Evolutionary conservation across 1,139 yeast species (phyloP), one percentile per base, ranked within the genome.

Genomic region (Eremothecium cymbalariae): DNA sequence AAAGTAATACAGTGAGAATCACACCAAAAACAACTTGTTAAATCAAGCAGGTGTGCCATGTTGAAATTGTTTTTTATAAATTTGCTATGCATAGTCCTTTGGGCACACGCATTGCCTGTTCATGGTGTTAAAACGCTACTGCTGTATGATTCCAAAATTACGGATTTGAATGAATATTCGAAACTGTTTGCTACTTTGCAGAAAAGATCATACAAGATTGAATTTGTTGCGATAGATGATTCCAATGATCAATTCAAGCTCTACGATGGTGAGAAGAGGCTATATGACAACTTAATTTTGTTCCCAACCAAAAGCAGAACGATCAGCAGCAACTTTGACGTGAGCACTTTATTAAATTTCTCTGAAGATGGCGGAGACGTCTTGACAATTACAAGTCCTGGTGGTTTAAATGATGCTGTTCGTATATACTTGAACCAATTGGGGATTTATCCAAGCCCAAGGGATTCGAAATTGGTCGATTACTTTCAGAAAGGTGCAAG

Each of bases 391-490:
- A 68, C 77, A 0, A 62, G 69, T 14, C 67, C 77, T 19, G 47
- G 51, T 18, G 79, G 79, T n/a, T 64, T 76, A 18, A 83, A 93
- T 18, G 86, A 81, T 31, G 72, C 79, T 15, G 60, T 80, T 20
- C 72, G 86, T 41, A 63, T 70, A 4, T 79, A 81, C 49, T 69
- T 84, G 49, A 74, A 77, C 48, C 88, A 88, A 57, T 62, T 86
- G 46, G 98, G 95, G 18, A 77, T 93, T 35, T 74, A 68, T 50
- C 84, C 95, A 40, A 71, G 94, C 27, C 94, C 95, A 39, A 80
- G 76, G 53, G 79, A 76, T 34, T 78, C 74, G 57, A 60, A 65
- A 40, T 64, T 80, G 37, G 60, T 69, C 8, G 95, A 86, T 58
- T 81, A 82, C 56, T 85, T 84, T 60, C 62, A 57, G 21, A 48